These are phyloP conservation scores for Nemania sp. DNA, from an alignment of 2,329 filamentous ascomycete species.

Conservation along the genomic window DNA sequence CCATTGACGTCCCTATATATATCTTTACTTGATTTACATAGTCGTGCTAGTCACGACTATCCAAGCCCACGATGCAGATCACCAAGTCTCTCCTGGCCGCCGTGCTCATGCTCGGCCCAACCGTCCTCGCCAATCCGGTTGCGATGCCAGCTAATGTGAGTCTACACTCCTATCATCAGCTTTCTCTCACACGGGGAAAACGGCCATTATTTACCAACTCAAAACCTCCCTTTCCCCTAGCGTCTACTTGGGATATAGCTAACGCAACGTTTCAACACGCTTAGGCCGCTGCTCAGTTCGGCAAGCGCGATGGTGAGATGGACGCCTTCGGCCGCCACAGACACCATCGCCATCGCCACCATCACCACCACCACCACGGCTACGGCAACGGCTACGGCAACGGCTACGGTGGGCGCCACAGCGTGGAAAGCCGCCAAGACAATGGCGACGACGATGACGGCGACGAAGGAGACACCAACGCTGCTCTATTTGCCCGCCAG, in stretches of 20 bases:
- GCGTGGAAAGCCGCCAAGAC: neutral
- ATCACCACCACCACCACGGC: conserved; percentile 12
- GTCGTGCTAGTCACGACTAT: neutral
- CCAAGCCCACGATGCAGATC: conserved; percentile 41
- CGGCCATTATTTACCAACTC: neutral
- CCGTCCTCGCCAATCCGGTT: conserved; percentile 42
- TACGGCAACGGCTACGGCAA: neutral
- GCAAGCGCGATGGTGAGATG: conserved; percentile 13
- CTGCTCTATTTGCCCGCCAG: too few species aligned
- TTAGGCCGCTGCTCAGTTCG: conserved; percentile 20
- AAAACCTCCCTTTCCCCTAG: neutral
- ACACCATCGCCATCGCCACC: conserved; percentile 5
- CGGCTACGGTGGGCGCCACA: neutral
- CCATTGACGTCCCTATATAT: neutral
- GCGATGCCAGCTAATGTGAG: conserved; percentile 25
- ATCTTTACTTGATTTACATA: neutral
- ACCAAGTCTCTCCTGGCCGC: conserved; percentile 45
- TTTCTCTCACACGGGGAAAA: neutral
- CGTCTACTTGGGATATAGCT: neutral
- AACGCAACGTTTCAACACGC: neutral
- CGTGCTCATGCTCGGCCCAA: conserved; percentile 42
- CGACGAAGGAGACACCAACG: too few species aligned
- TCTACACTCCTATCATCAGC: neutral
- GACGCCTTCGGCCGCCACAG: neutral
- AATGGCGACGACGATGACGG: neutral